Base-by-base conservation (phyloP, 306 rosid species). In the Trifolium repens region DNA sequence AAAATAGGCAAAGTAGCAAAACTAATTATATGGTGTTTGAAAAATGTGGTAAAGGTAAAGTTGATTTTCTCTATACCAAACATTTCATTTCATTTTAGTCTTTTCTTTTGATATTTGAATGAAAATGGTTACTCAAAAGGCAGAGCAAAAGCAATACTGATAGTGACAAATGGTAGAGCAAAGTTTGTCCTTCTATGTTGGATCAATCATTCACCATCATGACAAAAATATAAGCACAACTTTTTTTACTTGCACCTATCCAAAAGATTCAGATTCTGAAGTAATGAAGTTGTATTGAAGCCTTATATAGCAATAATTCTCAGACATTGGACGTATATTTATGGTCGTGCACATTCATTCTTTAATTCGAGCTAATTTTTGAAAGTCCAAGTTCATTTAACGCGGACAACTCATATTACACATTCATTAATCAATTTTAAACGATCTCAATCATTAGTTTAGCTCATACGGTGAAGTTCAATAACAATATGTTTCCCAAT, bases 141-240 rank as follows among this genome's bases (percentile, higher is more conserved):
- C 4, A 59, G 19, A 60, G 10, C 10, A 59, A 60, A 60, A 34
- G 66, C 5, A 13, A 6, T 0, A 60, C 7, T 5, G 66, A 12
- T 60, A 30, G 66, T 13, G 66, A 27, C 66, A 27, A 60, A 30
- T 13, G 66, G 17, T 60, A 14, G 66, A 7, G 42, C 14, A 57
- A 57, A 57, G 35, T 3, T 57, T 17, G 63, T 57, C 27, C 35
- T 57, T 57, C 12, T 57, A 13, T 57, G 27, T 57, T 10, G 63
- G 63, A 57, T 57, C 63, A 57, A 57, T 57, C 35, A 24, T 57
- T 57, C 63, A 57, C 1, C 34, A 57, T 57, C 15, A 57, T 57
- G 44, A 35, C 13, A 15, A 62, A 8, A 61, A 12, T 57, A 7
- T 32, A 35, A 15, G 44, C 67, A 32, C 43, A 30, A 15, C 6